A percentile compares a stretch with the other conserved stretches of the same genome.
phyloP scores from a whole-genome alignment of 169 alveolate species.

The Plasmodium inui region DNA sequence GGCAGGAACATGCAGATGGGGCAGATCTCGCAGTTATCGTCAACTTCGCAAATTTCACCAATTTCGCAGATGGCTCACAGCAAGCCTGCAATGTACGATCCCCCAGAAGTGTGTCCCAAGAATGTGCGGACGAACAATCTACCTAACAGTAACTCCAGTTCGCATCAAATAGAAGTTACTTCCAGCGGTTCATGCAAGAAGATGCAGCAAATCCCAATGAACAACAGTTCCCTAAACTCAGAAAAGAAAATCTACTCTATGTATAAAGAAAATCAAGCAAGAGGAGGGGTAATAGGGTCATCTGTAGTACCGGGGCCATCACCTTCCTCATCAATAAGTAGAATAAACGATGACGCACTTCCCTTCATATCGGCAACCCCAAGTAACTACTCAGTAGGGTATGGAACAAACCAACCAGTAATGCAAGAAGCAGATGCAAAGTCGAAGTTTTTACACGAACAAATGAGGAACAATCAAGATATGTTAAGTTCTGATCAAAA shows the following conservation, averaged over 20 bases:
- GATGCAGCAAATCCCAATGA: slow-evolving; percentile 13
- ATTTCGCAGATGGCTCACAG: background rate
- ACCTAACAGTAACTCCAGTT: background rate
- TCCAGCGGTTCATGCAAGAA: slow-evolving; percentile 12
- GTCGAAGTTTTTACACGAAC: background rate
- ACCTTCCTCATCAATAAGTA: slow-evolving; percentile 1
- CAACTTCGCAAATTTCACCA: background rate
- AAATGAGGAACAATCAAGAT: slow-evolving; percentile 13
- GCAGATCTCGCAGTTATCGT: background rate
- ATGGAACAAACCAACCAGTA: slow-evolving; percentile 8
- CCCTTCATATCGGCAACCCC: slow-evolving; percentile 36
- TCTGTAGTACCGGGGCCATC: background rate
- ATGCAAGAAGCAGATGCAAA: slow-evolving; percentile 28
- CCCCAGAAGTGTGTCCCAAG: slow-evolving; percentile 1
- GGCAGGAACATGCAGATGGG: background rate
- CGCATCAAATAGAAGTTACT: slow-evolving; percentile 26
- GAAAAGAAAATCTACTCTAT: slow-evolving; percentile 44
- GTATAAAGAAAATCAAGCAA: slow-evolving; percentile 41
- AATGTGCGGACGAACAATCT: background rate
- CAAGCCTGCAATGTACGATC: slow-evolving; percentile 6
- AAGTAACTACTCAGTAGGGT: slow-evolving; percentile 1
- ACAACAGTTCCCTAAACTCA: slow-evolving; percentile 11
- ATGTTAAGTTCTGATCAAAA: background rate
- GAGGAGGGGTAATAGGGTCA: background rate
- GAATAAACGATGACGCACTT: slow-evolving; percentile 19